Conservation (phyloP, 148 eudicot species). For the Nepenthes mirabilis region DNA sequence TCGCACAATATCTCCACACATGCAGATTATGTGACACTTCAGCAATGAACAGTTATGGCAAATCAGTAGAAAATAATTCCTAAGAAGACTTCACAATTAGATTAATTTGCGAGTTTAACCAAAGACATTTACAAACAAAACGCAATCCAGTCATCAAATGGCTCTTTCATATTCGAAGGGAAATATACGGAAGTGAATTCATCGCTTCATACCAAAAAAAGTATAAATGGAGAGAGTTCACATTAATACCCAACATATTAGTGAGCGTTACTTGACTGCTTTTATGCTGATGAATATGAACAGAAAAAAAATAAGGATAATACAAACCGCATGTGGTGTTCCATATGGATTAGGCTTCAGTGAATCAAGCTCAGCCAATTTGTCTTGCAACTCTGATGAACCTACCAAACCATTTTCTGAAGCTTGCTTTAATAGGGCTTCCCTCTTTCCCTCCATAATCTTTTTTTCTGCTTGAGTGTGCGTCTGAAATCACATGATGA, state of each 20-base stretch:
- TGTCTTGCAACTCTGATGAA: slow-evolving; percentile 31
- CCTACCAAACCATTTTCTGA: slow-evolving; percentile 28
- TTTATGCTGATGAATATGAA: background rate
- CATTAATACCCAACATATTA: no score
- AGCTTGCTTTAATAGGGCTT: slow-evolving; percentile 41
- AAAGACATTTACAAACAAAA: background rate
- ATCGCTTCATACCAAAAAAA: no score
- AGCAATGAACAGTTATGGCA: no score
- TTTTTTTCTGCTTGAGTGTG: slow-evolving; percentile 88
- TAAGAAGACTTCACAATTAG: no score
- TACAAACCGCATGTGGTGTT: slow-evolving; percentile 67
- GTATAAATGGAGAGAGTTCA: no score
- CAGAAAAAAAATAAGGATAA: slow-evolving; percentile 9
- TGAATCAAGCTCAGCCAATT: slow-evolving; percentile 47
- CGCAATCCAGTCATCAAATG: no score
- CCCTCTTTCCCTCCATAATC: slow-evolving; percentile 64
- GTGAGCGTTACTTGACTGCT: no score
- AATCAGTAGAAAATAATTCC: no score
- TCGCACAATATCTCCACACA: no score
- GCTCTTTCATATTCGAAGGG: no score
- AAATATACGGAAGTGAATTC: no score
- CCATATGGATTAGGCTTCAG: slow-evolving; percentile 58
- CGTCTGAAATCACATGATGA: slow-evolving; percentile 34
- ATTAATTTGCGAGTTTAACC: background rate
- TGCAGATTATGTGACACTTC: background rate